Conservation (phyloP, 495 filamentous ascomycete genomes). For the Cudoniella acicularis region DNA sequence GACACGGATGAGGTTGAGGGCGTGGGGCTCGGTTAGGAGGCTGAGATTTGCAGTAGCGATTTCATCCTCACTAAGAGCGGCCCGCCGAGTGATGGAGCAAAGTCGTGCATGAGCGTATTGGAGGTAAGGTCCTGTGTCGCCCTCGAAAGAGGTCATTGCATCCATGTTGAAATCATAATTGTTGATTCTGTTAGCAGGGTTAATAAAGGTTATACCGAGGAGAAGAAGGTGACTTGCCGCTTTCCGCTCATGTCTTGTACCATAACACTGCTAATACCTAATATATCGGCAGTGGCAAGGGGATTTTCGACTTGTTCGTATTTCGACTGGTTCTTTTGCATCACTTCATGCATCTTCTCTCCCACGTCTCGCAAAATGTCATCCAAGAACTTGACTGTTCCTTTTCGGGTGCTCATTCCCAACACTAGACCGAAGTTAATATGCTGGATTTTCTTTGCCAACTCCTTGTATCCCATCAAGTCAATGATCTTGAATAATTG, state of each 20-base stretch:
- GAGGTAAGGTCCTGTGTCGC: conserved; percentile 66
- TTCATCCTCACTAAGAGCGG: conserved; percentile 47
- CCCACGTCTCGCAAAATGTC: conserved; percentile 59
- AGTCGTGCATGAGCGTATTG: conserved; percentile 67
- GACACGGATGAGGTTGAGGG: conserved; percentile 55
- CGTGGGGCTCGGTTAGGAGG: conserved; percentile 56
- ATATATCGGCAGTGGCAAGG: conserved; percentile 48
- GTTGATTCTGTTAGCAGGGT: conserved; percentile 42
- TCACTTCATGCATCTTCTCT: conserved; percentile 63
- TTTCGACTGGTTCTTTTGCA: conserved; percentile 58
- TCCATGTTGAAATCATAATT: conserved; percentile 63
- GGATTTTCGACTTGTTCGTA: conserved; percentile 57
- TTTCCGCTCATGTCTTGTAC: conserved; percentile 65
- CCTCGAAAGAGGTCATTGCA: conserved; percentile 66
- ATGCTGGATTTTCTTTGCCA: conserved; percentile 54
- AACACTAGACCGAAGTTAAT: conserved; percentile 60
- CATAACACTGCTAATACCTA: conserved; percentile 61
- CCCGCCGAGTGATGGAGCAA: conserved; percentile 55
- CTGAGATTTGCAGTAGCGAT: conserved; percentile 53
- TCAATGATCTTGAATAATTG: conserved; percentile 64
- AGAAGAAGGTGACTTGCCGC: conserved; percentile 35
- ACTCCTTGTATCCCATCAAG: conserved; percentile 54
- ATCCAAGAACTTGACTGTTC: conserved; percentile 54
- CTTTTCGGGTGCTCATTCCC: conserved; percentile 62
- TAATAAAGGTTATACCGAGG: not conserved